Conservation (phyloP, 2,329 filamentous ascomycete genomes). For the Coleophoma crateriformis region DNA sequence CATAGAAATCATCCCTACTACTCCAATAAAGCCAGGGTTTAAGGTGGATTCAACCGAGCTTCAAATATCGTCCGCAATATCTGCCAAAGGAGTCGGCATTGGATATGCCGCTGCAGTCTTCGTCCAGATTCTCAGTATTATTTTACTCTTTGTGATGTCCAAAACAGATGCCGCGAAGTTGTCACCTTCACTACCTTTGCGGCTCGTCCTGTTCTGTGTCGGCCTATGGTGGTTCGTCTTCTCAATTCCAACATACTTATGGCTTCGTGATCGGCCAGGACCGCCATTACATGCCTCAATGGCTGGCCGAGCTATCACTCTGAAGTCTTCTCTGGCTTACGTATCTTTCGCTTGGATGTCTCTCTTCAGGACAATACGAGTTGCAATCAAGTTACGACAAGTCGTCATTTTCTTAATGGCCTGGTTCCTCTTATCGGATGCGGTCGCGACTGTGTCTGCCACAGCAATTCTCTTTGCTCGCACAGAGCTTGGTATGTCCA, state of each 20-base stretch:
- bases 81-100: conserved; percentile 86
- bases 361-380: conserved; percentile 69
- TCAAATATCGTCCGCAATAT: conserved; percentile 79
- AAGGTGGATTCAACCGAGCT: conserved; percentile 59
- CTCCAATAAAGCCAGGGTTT: neutral
- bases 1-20: conserved; percentile 1
- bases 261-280: conserved; percentile 80
- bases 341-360: conserved; percentile 80
- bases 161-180: conserved; percentile 36
- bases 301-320: conserved; percentile 9
- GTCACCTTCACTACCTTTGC: conserved; percentile 77
- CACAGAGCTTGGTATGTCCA: conserved; percentile 83
- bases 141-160: conserved; percentile 56
- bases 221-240: conserved; percentile 89
- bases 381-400: conserved; percentile 66
- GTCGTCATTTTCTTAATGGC: conserved; percentile 74
- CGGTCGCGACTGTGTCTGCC: conserved; percentile 87
- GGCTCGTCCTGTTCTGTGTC: conserved; percentile 77
- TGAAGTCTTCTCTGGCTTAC: conserved; percentile 58
- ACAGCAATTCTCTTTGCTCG: conserved; percentile 95
- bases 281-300: conserved; percentile 55
- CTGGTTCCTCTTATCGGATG: conserved; percentile 93
- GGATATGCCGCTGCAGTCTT: conserved; percentile 84
- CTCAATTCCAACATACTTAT: conserved; percentile 77
- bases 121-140: conserved; percentile 74